Evolutionary conservation across 306 rosid genomes (phyloP), one percentile per base, ranked within the genome.

Genomic region (Cicer judaicum): DNA sequence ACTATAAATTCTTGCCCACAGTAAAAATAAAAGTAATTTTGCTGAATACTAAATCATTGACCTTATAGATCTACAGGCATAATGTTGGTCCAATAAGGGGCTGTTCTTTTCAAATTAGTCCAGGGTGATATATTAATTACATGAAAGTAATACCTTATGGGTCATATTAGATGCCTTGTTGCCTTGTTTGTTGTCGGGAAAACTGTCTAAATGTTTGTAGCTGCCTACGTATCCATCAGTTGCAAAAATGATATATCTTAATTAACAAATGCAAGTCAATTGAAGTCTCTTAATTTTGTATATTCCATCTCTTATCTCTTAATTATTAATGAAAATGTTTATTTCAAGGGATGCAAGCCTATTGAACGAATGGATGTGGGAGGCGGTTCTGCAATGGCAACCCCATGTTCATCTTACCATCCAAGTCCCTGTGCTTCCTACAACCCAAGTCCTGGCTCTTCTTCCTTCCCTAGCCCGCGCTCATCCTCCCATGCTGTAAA

Each of bases 361-460:
- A 78, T 79, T 44, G 93, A 88, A 60, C 90, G 76, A 11, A 85
- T 88, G 89, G 89, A 89, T 16, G 41, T 85, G 75, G 73, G 81
- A 59, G 96, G 87, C 44, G 88, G 89, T 59, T 91, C 93, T 39
- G 81, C 92, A 41, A 80, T 78, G 24, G 87, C 89, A 68, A 91
- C 89, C 72, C 97, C 93, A 0, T 87, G 88, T 68, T 86, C 96
- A 76, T 89, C 98, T 69, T 89, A 84, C 83, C 89, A 86, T 68
- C 89, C 89, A 63, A 93, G 97, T 64, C 93, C 87, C 62, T 86
- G 91, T 82, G 90, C 89, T 75, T 90, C 98, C 69, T 90, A 89
- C 87, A 89, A 89, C 83, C 98, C 93, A 42, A 93, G 98, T 76
- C 97, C 95, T 16, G 93, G 88, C 72, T 88, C 98, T 56, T 91